Percentiles rank a stretch among this genome's conserved stretches.
These are phyloP conservation scores for Exophiala dermatitidis DNA, from an alignment of 2,329 filamentous ascomycete genomes.

Conservation along the genomic window DNA sequence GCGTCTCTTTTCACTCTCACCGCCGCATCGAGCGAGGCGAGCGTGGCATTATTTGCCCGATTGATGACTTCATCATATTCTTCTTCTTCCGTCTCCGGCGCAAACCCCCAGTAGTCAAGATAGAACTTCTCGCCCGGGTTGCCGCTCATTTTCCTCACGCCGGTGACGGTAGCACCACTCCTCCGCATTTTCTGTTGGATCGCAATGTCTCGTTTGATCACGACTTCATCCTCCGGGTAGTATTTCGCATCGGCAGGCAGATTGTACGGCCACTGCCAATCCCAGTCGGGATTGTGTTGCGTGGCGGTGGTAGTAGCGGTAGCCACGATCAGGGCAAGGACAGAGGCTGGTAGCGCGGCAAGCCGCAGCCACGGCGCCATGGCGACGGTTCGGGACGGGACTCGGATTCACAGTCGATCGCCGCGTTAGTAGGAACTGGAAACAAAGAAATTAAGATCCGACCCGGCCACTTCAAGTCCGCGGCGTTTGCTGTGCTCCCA, in stretches of 20 bases:
- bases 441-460: neutral
- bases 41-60: conserved; percentile 1
- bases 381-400: neutral
- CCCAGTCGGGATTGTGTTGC: neutral
- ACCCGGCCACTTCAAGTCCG: no score
- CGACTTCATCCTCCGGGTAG: conserved; percentile 27
- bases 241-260: conserved; percentile 25
- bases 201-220: conserved; percentile 27
- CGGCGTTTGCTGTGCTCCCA: no score
- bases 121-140: conserved; percentile 45
- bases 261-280: conserved; percentile 23
- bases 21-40: conserved; percentile 9
- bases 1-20: conserved; percentile 10
- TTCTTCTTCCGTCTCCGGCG: conserved; percentile 8
- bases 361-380: conserved; percentile 19
- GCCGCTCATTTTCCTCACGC: conserved; percentile 40
- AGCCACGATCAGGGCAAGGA: conserved; percentile 13
- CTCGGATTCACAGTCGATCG: neutral
- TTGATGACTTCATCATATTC: conserved; percentile 6
- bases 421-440: neutral
- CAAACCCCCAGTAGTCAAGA: conserved; percentile 40
- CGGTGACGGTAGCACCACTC: conserved; percentile 20
- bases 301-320: neutral
- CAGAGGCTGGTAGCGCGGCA: conserved; percentile 11
- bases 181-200: conserved; percentile 30